Evolutionary conservation across 2,329 filamentous ascomycete genomes (phyloP).

Genomic region (Parastagonospora nodorum): DNA sequence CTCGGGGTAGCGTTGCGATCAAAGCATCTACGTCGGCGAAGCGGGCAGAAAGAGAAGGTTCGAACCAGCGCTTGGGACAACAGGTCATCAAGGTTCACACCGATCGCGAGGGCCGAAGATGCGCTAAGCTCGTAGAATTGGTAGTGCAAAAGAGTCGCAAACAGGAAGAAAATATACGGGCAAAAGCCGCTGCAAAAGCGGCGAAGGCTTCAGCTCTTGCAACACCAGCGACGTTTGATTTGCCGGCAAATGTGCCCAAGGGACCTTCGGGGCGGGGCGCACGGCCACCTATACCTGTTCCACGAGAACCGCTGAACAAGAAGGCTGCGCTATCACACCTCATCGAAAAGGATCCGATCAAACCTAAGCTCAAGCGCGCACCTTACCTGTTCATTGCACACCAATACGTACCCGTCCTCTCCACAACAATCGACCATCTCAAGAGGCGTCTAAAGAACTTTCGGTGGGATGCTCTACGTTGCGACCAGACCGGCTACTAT

Average conservation of each 20-base stretch:
- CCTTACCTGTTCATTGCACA: conserved; percentile 93
- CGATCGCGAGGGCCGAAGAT: conserved; percentile 86
- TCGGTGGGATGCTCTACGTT: conserved; percentile 77
- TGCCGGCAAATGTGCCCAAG: conserved; percentile 84
- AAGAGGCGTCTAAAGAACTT: conserved; percentile 87
- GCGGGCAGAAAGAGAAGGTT: conserved; percentile 75
- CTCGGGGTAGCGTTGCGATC: conserved; percentile 58
- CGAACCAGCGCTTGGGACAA: conserved; percentile 79
- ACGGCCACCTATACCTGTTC: conserved; percentile 42
- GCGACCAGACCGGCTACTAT: conserved; percentile 87
- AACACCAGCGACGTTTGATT: conserved; percentile 51
- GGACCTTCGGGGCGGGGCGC: conserved; percentile 69
- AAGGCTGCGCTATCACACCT: conserved; percentile 54
- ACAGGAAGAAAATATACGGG: conserved; percentile 57
- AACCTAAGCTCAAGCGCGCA: conserved; percentile 72
- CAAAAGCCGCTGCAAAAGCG: conserved; percentile 37
- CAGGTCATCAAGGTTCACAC: conserved; percentile 80
- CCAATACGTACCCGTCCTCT: conserved; percentile 83
- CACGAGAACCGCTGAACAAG: conserved; percentile 50
- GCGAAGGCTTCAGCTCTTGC: conserved; percentile 25
- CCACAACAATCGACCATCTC: conserved; percentile 84
- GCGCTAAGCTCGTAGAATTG: conserved; percentile 76
- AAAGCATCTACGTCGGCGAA: conserved; percentile 81
- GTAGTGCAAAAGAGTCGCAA: conserved; percentile 72
- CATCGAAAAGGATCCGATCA: conserved; percentile 68